phyloP scores from a whole-genome alignment of 345 rosid species.

The Erodium maritimum region DNA sequence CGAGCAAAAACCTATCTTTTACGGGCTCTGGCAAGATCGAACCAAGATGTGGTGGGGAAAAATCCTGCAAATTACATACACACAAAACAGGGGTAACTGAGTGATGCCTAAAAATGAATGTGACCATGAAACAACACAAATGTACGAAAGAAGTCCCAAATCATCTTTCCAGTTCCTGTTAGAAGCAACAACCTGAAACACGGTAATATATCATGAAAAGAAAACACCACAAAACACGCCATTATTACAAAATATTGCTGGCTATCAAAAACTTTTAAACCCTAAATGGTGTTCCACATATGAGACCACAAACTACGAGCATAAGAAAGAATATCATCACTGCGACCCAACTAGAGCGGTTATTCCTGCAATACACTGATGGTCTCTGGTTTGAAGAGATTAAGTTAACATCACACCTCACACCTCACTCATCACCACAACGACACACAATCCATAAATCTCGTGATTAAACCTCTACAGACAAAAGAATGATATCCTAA shows the following conservation, averaged over 20 bases:
- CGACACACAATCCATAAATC: not conserved
- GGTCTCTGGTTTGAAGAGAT: not conserved
- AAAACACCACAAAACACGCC: not conserved
- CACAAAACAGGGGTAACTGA: not conserved
- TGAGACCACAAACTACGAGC: not conserved
- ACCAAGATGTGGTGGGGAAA: too few species aligned
- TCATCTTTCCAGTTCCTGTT: not conserved
- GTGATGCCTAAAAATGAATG: not conserved
- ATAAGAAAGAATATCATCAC: too few species aligned
- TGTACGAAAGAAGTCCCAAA: not conserved
- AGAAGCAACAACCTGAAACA: not conserved
- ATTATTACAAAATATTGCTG: too few species aligned
- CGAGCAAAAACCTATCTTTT: too few species aligned
- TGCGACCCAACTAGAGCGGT: not conserved
- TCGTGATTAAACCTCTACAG: not conserved
- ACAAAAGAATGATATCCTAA: constrained; percentile 15
- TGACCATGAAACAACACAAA: not conserved
- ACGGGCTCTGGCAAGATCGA: too few species aligned
- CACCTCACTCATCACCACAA: not conserved
- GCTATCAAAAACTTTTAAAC: too few species aligned
- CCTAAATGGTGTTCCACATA: too few species aligned
- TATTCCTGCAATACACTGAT: not conserved
- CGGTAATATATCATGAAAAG: not conserved
- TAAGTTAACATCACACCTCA: not conserved
- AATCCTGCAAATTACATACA: not conserved